phyloP scores from a whole-genome alignment of 768 basidiomycete species.

The Tricholomella constricta region DNA sequence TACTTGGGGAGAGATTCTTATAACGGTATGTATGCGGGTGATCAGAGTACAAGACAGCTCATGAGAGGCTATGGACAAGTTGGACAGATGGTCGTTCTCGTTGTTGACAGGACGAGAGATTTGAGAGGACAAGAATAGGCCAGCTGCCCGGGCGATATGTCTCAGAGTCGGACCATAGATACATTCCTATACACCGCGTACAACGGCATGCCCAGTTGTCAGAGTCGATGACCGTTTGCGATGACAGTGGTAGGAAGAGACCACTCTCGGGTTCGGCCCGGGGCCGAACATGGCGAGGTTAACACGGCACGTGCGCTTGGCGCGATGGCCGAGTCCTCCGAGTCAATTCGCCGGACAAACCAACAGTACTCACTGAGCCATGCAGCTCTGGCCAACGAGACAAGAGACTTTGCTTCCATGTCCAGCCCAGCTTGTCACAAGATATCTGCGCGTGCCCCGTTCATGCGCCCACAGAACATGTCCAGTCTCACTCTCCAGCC shows the following conservation, averaged over 20 bases:
- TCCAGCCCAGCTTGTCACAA: background rate
- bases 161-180: background rate
- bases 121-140: background rate
- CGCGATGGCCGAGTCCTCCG: background rate
- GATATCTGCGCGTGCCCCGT: background rate
- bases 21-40: background rate
- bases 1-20: background rate
- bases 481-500: too few species aligned
- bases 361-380: too few species aligned
- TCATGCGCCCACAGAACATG: too few species aligned
- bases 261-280: too few species aligned
- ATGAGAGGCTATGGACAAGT: background rate
- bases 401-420: background rate
- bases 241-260: too few species aligned
- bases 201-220: background rate
- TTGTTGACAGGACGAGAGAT: conserved; percentile 3
- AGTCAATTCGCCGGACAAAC: background rate
- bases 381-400: background rate
- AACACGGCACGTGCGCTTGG: too few species aligned
- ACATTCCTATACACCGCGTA: background rate
- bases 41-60: background rate
- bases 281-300: too few species aligned
- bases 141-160: background rate
- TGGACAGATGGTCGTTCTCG: conserved; percentile 7
- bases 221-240: too few species aligned